Evolutionary conservation across 225 moss, liverwort and hornwort genomes (phyloP), one percentile per base, ranked within the genome.

Genomic region (Pleurozium schreberi): DNA sequence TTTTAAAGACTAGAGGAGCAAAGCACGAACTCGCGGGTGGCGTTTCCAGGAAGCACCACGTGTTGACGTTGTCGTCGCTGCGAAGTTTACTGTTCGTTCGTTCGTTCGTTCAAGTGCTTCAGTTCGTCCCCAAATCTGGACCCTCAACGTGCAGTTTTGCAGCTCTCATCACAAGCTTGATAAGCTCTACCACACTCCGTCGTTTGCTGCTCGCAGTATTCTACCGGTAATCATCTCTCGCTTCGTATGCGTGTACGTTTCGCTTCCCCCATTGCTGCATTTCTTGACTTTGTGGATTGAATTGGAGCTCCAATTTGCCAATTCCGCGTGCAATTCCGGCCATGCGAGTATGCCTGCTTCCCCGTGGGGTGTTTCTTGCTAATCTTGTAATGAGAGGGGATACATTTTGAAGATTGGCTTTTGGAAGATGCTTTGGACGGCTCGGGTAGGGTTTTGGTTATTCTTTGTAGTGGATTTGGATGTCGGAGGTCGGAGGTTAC

Each of bases 371-470:
- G 83, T 25, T 78, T 75, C 79, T 69, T 89, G 77, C 70, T 87
- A 71, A 14, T 31, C 63, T 68, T 77, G 62, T 76, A 75, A 40
- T 80, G 14, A 21, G 47, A 18, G 64, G 58, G 47, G 40, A 80
- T 80, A 50, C 87, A 75, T 87, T 85, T 81, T 17, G 28, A 38
- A 33, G 69, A 18, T 53, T 73, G 33, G 14, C 65, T 66, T 33
- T 82, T 68, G 43, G 27, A 25, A 34, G 49, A 9, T 66, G 38
- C 38, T 65, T 66, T 27, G 53, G 21, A 38, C 50, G 79, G 43
- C 73, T 90, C 79, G 31, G 79, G 86, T 90, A 88, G 90, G 90
- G 86, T 86, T 84, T 89, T 67, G 60, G 57, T 33, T 27, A 28
- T 91, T 83, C 71, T 84, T 63, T 87, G 38, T 59, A 60, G 83